Evolutionary conservation across 352 stramenopile species (phyloP).

Genomic region (Phytophthora fragariaefolia): DNA sequence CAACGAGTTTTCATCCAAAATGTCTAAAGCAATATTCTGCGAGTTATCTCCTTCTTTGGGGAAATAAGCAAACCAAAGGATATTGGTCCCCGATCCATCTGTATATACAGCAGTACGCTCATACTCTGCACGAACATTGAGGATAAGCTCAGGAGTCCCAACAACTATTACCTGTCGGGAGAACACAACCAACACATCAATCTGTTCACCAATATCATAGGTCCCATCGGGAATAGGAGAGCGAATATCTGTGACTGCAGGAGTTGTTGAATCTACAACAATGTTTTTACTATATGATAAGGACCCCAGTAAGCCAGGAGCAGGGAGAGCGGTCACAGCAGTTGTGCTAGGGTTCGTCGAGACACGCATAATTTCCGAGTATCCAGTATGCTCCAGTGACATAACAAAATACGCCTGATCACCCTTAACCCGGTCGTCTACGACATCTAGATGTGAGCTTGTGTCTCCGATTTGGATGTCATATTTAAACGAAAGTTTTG

Average conservation of each 20-base stretch:
- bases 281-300: constrained; percentile 52
- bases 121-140: constrained; percentile 53
- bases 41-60: constrained; percentile 54
- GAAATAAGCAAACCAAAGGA: constrained; percentile 64
- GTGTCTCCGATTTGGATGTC: constrained; percentile 48
- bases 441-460: constrained; percentile 46
- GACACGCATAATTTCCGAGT: constrained; percentile 54
- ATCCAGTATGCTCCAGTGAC: constrained; percentile 41
- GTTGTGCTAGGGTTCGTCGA: constrained; percentile 53
- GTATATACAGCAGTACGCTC: constrained; percentile 55
- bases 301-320: constrained; percentile 52
- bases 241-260: constrained; percentile 51
- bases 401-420: constrained; percentile 54
- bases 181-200: constrained; percentile 64
- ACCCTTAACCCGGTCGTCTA: constrained; percentile 53
- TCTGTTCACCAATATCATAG: constrained; percentile 64
- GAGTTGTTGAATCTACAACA: constrained; percentile 53
- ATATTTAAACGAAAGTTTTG: constrained; percentile 61
- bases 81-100: constrained; percentile 49
- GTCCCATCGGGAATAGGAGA: constrained; percentile 55
- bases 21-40: constrained; percentile 48
- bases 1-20: constrained; percentile 47
- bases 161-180: constrained; percentile 56
- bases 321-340: constrained; percentile 50
- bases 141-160: constrained; percentile 47